Base-by-base conservation (phyloP, 73 alveolate genomes). In the Paraurostyla sp. region DNA sequence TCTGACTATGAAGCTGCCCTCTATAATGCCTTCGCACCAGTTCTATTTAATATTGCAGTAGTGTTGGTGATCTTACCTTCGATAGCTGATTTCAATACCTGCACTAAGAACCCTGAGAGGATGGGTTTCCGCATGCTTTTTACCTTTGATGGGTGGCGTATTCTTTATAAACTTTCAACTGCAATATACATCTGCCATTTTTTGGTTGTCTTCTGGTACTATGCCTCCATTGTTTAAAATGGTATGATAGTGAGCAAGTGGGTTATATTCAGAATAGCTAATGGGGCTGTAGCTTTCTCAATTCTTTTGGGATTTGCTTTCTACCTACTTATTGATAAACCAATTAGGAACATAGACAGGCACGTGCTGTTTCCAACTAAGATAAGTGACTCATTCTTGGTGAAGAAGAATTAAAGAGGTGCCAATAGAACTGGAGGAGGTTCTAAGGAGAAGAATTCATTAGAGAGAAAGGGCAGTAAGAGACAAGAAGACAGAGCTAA, bases 81-180 rank as follows among this genome's bases (percentile, higher is more conserved):
- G 13, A 65, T 65, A 7, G 42, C 41, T 6, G 82, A 32, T 22
- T 13, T 65, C 9, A 65, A 65, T 38, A 7, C 1, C 58, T n/a
- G n/a, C n/a, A n/a, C n/a, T n/a, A 38, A 65, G 41, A 38, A 65
- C 25, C 7, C 38, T 38, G 1, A 33, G 7, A 40, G 41, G 36
- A 18, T 73, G 35, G 46, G 56, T 33, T 50, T 73, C 25, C 20
- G 73, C 11, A 16, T 18, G 32, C 32, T 73, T 13, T n/a, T 73
- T 0, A 73, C 73, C 4, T 73, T 43, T 73, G 87, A 73, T 11
- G 87, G 87, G 27, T 73, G 87, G 87, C 41, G 87, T 30, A 48
- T 73, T 4, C 42, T 73, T 22, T 73, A 73, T 29, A 73, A 73
- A 33, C 42, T 73, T 18, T 51, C 87, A 13, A 23, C 20, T 48